Evolutionary conservation across 441 rosid genomes (phyloP).

Genomic region (Gossypium gossypioides): DNA sequence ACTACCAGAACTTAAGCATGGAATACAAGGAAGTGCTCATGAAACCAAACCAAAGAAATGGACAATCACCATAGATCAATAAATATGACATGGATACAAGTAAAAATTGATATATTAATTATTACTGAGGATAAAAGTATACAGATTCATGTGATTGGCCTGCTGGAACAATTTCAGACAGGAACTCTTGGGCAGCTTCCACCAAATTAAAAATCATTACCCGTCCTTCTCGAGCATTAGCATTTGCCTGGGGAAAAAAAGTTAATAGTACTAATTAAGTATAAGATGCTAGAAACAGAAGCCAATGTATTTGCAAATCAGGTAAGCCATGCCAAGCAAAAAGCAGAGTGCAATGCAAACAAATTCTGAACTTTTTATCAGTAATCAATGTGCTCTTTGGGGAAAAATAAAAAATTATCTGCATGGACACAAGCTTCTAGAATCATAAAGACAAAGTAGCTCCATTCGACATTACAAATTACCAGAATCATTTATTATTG

Average conservation of each 20-base stretch:
- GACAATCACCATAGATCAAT: neutral
- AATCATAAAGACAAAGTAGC: conserved; percentile 1
- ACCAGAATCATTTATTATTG: neutral
- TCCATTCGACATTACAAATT: neutral
- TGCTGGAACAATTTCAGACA: conserved; percentile 67
- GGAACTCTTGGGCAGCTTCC: conserved; percentile 97
- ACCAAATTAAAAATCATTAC: conserved; percentile 96
- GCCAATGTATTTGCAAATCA: neutral
- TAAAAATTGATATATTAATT: conserved; percentile 2
- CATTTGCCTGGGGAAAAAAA: conserved; percentile 48
- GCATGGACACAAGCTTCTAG: neutral
- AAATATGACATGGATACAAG: neutral
- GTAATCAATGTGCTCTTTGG: neutral
- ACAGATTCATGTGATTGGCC: conserved; percentile 45
- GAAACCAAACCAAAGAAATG: neutral
- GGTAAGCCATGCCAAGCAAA: neutral
- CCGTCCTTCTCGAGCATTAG: conserved; percentile 84
- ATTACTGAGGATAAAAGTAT: conserved; percentile 23
- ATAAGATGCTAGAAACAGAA: neutral
- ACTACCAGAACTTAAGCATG: neutral
- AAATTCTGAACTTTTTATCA: conserved; percentile 4
- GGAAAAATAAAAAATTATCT: neutral
- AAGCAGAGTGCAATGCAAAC: neutral
- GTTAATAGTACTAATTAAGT: neutral
- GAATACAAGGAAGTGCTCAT: neutral